A percentile compares a stretch with the other conserved stretches of the same genome.
Conservation (phyloP, 768 basidiomycete genomes). For the Serpula lacrymans region DNA sequence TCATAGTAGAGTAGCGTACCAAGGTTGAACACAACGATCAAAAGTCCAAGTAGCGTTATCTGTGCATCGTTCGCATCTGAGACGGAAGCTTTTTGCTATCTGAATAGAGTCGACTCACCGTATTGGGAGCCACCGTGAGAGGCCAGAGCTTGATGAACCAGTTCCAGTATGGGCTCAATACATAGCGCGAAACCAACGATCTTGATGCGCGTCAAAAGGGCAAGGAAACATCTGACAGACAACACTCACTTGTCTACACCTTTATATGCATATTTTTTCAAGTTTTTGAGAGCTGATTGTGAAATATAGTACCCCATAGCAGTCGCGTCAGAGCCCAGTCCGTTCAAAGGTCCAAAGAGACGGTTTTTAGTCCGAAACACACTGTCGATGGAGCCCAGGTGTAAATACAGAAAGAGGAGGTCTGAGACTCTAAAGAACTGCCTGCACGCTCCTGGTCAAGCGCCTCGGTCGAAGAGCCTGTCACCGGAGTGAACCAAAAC, state of each 20-base stretch:
- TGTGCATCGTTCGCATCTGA: conserved; percentile 25
- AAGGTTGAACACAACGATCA: conserved; percentile 82
- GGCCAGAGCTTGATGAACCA: conserved; percentile 92
- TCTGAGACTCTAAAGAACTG: too few relatives aligned
- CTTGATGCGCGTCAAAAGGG: conserved; percentile 33
- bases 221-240: neutral
- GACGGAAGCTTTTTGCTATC: too few relatives aligned
- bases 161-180: conserved; percentile 86
- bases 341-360: too few relatives aligned
- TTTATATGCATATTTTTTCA: conserved; percentile 77
- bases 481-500: too few relatives aligned
- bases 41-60: conserved; percentile 88
- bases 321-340: too few relatives aligned
- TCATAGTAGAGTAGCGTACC: conserved; percentile 81
- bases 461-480: too few relatives aligned
- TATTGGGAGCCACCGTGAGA: conserved; percentile 80
- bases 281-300: conserved; percentile 61
- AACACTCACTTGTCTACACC: conserved; percentile 71
- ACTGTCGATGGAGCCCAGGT: too few relatives aligned
- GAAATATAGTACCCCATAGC: conserved; percentile 68
- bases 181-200: conserved; percentile 70
- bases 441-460: too few relatives aligned
- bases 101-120: conserved; percentile 46
- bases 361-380: too few relatives aligned
- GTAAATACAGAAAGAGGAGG: too few relatives aligned